Conservation (phyloP, 2,329 filamentous ascomycete species). For the Blastomyces emzantsi region DNA sequence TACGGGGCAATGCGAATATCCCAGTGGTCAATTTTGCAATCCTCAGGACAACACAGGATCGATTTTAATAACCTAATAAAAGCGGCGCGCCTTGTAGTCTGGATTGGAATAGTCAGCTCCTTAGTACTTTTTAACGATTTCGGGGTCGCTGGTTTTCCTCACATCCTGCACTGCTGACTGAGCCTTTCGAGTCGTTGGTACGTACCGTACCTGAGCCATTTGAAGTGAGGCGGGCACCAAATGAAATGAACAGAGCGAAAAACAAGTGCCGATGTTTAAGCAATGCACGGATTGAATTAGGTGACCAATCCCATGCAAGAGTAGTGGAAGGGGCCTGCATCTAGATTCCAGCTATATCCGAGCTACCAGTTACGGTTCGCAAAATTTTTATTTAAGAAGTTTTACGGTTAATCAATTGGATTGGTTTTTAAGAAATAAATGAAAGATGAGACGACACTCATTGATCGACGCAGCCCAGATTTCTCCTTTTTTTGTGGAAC, state of each 20-base stretch:
- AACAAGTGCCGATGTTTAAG: background rate
- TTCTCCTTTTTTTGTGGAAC: background rate
- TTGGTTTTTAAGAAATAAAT: background rate
- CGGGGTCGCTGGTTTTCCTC: background rate
- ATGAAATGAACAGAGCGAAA: background rate
- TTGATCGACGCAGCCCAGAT: background rate
- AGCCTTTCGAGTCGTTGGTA: background rate
- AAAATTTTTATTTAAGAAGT: background rate
- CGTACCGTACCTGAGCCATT: background rate
- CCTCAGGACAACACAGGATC: background rate
- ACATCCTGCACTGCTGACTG: background rate
- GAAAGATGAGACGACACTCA: background rate
- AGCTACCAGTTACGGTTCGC: background rate
- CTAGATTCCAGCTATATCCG: background rate
- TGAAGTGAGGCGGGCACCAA: background rate
- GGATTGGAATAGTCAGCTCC: background rate
- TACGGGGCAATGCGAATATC: background rate
- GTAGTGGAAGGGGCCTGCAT: background rate
- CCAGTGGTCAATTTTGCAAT: background rate
- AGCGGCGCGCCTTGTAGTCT: background rate
- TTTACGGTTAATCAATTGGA: background rate
- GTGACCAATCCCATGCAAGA: background rate
- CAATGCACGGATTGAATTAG: no score
- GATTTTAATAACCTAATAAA: background rate
- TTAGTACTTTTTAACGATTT: background rate